These are phyloP conservation scores for Verticillium tricorpus DNA, from an alignment of 2,329 filamentous ascomycete genomes.

Conservation along the genomic window DNA sequence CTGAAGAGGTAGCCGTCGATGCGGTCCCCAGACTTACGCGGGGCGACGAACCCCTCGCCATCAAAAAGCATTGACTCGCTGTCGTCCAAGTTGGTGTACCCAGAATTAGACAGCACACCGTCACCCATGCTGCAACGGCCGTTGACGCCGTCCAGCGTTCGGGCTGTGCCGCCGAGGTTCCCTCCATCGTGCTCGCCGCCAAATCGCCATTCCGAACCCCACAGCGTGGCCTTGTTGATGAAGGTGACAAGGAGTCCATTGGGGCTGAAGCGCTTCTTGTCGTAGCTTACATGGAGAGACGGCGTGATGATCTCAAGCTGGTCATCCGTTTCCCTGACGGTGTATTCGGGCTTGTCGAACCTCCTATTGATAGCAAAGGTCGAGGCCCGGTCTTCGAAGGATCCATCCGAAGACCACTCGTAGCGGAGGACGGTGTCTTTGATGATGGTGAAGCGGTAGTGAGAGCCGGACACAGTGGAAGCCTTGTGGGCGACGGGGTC, in stretches of 20 bases:
- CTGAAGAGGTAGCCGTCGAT: constrained; percentile 57
- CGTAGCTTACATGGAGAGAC: neutral
- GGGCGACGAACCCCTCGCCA: constrained; percentile 44
- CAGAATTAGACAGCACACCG: constrained; percentile 47
- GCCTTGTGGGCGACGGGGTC: constrained; percentile 37
- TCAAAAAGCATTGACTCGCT: constrained; percentile 53
- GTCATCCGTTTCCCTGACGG: neutral
- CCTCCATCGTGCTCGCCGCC: constrained; percentile 30
- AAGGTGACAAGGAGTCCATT: constrained; percentile 18
- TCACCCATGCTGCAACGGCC: constrained; percentile 44
- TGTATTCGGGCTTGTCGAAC: neutral
- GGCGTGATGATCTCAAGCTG: neutral
- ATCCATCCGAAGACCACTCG: constrained; percentile 1
- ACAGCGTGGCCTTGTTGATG: constrained; percentile 33
- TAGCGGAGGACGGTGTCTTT: constrained; percentile 33
- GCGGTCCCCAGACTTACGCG: constrained; percentile 39
- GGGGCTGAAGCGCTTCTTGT: constrained; percentile 1
- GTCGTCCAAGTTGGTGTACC: constrained; percentile 51
- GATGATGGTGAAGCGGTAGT: constrained; percentile 58
- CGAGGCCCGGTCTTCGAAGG: constrained; percentile 2
- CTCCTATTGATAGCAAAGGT: constrained; percentile 4
- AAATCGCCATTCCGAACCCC: constrained; percentile 47
- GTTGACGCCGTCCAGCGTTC: constrained; percentile 50
- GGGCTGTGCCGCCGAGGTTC: constrained; percentile 39
- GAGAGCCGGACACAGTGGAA: constrained; percentile 34